Percentiles rank a stretch among this genome's conserved stretches.
Conservation (phyloP, 768 basidiomycete species). For the Phanerodontia chrysosporium region DNA sequence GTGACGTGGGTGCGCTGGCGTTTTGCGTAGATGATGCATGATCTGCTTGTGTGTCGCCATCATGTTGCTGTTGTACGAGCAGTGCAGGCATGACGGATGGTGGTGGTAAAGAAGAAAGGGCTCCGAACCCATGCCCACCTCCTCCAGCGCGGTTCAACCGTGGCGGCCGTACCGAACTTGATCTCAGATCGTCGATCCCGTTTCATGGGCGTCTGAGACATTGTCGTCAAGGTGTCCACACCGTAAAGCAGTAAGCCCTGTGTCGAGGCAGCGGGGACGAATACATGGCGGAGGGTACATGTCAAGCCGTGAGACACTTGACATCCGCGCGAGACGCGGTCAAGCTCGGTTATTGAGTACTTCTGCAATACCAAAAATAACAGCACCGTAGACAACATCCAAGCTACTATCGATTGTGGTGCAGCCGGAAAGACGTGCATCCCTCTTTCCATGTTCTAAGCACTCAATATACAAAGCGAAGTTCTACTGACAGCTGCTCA, state of each 20-base stretch:
- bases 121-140: neutral
- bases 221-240: neutral
- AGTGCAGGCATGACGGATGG: conserved; percentile 8
- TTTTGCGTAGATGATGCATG: neutral
- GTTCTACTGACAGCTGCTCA: neutral
- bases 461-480: neutral
- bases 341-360: neutral
- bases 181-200: conserved; percentile 3
- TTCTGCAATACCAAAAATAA: neutral
- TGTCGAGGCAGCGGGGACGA: neutral
- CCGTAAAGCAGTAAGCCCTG: neutral
- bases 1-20: neutral
- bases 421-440: neutral
- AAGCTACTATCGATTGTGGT: too few relatives aligned
- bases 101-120: conserved; percentile 6
- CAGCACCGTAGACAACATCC: neutral
- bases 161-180: neutral
- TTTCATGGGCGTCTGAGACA: neutral
- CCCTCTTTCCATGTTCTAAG: neutral
- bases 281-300: neutral
- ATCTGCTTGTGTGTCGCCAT: conserved; percentile 7
- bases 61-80: conserved; percentile 5
- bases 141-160: conserved; percentile 5
- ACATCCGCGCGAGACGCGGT: neutral
- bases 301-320: neutral